Base-by-base conservation (phyloP, 768 basidiomycete species). In the Exidia glandulosa region DNA sequence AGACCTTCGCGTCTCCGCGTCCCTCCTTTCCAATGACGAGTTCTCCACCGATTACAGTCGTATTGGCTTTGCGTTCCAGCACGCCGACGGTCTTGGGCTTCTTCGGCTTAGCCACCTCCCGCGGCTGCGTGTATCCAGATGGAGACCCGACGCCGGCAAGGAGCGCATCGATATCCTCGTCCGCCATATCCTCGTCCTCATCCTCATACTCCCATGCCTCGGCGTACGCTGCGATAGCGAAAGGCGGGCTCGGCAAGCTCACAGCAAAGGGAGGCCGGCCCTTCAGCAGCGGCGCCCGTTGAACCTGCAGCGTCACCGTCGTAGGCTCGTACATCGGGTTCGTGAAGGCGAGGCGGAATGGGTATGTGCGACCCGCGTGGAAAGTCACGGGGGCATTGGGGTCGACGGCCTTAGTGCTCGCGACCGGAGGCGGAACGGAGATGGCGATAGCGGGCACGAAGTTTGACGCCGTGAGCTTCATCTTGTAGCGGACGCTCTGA, bases 181-280 rank as follows among this genome's bases (percentile, higher is more conserved):
- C 75, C 66, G 87, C 86, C 88, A 90, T 89, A 48, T 79, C 80
- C 10, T 73, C 76, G 33, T 91, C 93, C 60, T 95, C 93, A 61
- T 94, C 94, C 58, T 96, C 95, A 63, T 94, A 96, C 71, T 98
- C 94, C 95, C 95, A 98, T 33, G 91, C 92, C 69, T 98, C 96
- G 19, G 92, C 92, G 68, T 88, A 94, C 2, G 95, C 90, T 14
- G 88, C 85, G 54, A 98, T 83, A 4, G 88, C 76, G 69, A 99
- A 95, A 9, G 85, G 74, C 0, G 81, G 75, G 12, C 84, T 84
- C 0, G 92, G 94, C 2, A 98, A 75, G 10, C 86, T 85, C 4
- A 95, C 78, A 1, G 85, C 87, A 68, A 90, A 95, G 2, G 88
- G 86, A 47, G 86, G 84, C 3, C 86, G 79, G 13, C 81, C 79